Evolutionary conservation across 495 filamentous ascomycete genomes (phyloP), one percentile per base, ranked within the genome.

Genomic region (Penicillium macrosclerotiorum): DNA sequence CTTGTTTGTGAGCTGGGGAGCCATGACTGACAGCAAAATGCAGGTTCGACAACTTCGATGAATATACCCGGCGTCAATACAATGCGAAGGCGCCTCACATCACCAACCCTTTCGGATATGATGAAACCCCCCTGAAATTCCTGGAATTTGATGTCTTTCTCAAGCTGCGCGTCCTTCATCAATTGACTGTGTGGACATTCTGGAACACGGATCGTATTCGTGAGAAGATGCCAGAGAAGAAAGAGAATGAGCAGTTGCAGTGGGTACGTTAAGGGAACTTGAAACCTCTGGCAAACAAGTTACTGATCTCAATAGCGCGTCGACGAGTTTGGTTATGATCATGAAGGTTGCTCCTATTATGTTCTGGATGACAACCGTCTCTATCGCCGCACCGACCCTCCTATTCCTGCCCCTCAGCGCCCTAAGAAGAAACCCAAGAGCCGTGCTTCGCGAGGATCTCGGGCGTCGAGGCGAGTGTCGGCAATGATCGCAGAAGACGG

Each of bases 321-420:
- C 45, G 91, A 97, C 54, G 86, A 91, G 16, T 80, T 89, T 47
- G 93, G 93, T 8, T 95, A 85, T 76, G 93, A 98, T 66, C 72
- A 76, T 14, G 71, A 95, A 33, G 89, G 89, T 49, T 86, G 89
- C 17, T 82, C 77, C 14, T 95, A 96, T 64, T 93, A 88, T 55
- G 84, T 96, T 9, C 78, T 98, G 5, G 92, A 98, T 49, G 93
- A 98, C 70, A 93, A 95, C 51, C 80, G 92, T 36, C 73, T 97
- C 20, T 98, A 97, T 65, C 86, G 89, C 41, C 80, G 82, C 43
- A 88, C 87, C 33, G 87, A 91, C 29, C 80, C 77, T 42, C 72
- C 77, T 2, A 72, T 79, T 3, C 78, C 83, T 12, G 73, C 78
- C 3, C 73, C 77, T 5, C 69, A 71, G 22, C 62, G 78, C 25